Conservation (phyloP, 75 land plant species). For the Cryptomeria japonica region DNA sequence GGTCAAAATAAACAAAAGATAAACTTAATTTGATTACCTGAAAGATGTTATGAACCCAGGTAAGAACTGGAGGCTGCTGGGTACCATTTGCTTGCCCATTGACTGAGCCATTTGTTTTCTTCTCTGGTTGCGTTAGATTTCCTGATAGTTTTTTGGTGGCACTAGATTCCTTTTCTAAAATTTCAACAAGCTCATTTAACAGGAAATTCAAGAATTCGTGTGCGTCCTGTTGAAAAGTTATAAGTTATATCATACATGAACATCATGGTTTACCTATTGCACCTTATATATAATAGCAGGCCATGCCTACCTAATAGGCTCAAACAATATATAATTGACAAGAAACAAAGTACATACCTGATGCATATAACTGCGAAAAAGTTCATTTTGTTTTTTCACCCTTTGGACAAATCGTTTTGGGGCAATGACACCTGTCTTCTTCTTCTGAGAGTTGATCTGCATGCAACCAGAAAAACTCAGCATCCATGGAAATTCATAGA, state of each 20-base stretch:
- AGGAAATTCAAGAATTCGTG: conserved; percentile 95
- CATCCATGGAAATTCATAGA: not conserved
- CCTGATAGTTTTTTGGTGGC: conserved; percentile 47
- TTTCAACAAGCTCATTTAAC: conserved; percentile 96
- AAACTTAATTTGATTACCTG: conserved; percentile 53
- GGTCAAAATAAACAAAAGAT: not conserved
- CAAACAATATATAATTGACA: not conserved
- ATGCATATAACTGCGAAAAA: conserved; percentile 97
- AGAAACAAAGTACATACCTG: conserved; percentile 52
- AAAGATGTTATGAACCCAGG: conserved; percentile 97
- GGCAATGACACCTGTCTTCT: conserved; percentile 98
- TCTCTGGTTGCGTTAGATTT: conserved; percentile 40
- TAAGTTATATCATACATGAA: not conserved
- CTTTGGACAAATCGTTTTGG: conserved; percentile 97
- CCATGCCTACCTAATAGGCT: not conserved
- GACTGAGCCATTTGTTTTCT: conserved; percentile 57
- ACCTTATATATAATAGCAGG: not conserved
- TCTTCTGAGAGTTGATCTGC: conserved; percentile 97
- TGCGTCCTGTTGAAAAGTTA: conserved; percentile 73
- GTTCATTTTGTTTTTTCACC: conserved; percentile 92
- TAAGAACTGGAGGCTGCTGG: conserved; percentile 61
- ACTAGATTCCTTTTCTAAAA: conserved; percentile 83
- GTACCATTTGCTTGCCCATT: conserved; percentile 65
- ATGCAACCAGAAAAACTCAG: conserved; percentile 11
- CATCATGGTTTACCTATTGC: not conserved